A percentile compares a stretch with the other conserved stretches of the same genome.
Evolutionary conservation across 208 protist species (phyloP).

Genomic region (Wallacemonas sp.): DNA sequence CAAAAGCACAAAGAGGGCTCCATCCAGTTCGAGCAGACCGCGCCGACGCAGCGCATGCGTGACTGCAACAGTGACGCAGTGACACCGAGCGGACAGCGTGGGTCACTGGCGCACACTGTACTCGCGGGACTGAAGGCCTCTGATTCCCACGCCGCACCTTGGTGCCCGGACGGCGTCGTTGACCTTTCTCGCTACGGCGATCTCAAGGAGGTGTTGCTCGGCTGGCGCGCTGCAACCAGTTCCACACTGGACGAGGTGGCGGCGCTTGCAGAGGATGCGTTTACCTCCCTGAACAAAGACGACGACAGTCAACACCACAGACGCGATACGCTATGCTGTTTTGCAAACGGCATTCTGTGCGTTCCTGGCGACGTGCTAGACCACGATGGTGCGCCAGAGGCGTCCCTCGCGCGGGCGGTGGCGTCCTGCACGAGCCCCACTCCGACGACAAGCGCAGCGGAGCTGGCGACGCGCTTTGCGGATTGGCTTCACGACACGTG

Average conservation of each 20-base stretch:
- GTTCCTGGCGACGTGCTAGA: background rate
- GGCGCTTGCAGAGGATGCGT: background rate
- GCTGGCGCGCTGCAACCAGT: slow-evolving; percentile 23
- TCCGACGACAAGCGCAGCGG: background rate
- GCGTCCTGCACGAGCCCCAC: background rate
- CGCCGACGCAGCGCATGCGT: slow-evolving; percentile 23
- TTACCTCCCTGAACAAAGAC: background rate
- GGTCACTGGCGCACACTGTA: background rate
- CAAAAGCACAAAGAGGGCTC: slow-evolving; percentile 6
- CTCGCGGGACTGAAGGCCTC: background rate
- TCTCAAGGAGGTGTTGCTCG: slow-evolving; percentile 33
- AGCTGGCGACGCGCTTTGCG: background rate
- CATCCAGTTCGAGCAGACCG: slow-evolving; percentile 11
- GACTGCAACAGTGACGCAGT: background rate
- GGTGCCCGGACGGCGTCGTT: slow-evolving; percentile 6
- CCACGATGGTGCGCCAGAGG: background rate
- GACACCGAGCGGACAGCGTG: background rate
- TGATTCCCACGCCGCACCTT: background rate
- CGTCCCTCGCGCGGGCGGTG: background rate
- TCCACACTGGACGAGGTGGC: background rate
- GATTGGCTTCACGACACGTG: background rate
- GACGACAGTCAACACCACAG: background rate
- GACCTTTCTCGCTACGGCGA: slow-evolving; percentile 14
- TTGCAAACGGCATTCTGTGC: slow-evolving; percentile 17
- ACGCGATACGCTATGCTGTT: slow-evolving; percentile 1